A percentile compares a stretch with the other conserved stretches of the same genome.
phyloP scores from a whole-genome alignment of 192 early-diverging fungal genomes.

The Thamnidium elegans region DNA sequence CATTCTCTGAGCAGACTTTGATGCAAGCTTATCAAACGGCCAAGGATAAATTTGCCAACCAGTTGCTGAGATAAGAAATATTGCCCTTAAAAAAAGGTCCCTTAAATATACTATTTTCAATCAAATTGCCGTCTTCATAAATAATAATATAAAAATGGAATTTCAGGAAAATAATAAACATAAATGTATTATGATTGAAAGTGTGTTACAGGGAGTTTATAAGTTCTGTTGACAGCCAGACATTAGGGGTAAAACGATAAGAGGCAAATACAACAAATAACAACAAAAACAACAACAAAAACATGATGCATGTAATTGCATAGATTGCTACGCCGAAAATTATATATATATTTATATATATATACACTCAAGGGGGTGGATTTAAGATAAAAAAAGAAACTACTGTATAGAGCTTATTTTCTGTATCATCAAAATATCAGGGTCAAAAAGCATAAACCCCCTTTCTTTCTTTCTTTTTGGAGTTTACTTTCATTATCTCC shows the following conservation, averaged over 20 bases:
- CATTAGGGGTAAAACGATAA: too few relatives aligned
- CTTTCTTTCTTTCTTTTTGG: not conserved
- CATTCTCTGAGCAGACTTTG: slow-evolving; percentile 73
- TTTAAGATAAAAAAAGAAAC: too few relatives aligned
- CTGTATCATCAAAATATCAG: too few relatives aligned
- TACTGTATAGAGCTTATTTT: too few relatives aligned
- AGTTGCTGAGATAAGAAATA: slow-evolving; percentile 54
- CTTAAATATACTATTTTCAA: too few relatives aligned
- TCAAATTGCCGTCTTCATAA: too few relatives aligned
- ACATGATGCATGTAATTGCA: not conserved
- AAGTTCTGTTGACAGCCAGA: too few relatives aligned
- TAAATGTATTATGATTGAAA: not conserved
- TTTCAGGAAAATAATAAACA: not conserved
- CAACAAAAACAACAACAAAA: too few relatives aligned
- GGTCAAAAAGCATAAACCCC: not conserved
- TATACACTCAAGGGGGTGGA: too few relatives aligned
- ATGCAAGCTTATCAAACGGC: slow-evolving; percentile 75
- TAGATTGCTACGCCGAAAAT: not conserved
- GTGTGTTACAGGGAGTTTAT: too few relatives aligned
- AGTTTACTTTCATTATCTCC: not conserved
- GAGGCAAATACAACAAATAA: too few relatives aligned
- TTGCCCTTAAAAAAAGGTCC: not conserved
- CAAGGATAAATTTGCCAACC: slow-evolving; percentile 68
- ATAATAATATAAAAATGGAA: not conserved
- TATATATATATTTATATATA: not conserved